Conservation (phyloP, 345 rosid genomes). For the Euphorbia peplus region DNA sequence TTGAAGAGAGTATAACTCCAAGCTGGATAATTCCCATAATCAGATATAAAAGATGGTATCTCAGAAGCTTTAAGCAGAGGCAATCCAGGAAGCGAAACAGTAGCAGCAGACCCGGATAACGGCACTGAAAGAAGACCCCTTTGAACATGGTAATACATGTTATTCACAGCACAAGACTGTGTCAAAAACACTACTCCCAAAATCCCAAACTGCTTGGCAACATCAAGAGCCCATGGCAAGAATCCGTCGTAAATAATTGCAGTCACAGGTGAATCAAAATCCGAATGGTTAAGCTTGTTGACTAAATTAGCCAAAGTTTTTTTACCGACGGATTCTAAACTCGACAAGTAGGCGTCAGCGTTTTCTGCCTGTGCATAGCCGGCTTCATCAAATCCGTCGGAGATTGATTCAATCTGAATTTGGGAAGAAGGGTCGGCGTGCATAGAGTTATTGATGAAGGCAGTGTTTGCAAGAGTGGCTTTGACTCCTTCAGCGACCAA, state of each 20-base stretch:
- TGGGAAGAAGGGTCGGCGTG: background rate
- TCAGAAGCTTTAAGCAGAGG: slow-evolving; percentile 25
- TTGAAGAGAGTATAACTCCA: slow-evolving; percentile 4
- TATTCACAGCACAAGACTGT: slow-evolving; percentile 37
- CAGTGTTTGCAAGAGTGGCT: slow-evolving; percentile 23
- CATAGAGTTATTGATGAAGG: slow-evolving; percentile 20
- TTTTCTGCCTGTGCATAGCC: slow-evolving; percentile 3
- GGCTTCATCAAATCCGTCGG: slow-evolving; percentile 29
- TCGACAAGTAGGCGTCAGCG: slow-evolving; percentile 1
- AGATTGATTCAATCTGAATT: slow-evolving; percentile 17
- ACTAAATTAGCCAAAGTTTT: slow-evolving; percentile 16
- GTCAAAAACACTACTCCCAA: slow-evolving; percentile 27
- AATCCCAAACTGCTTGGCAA: slow-evolving; percentile 30
- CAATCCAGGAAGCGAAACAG: slow-evolving; percentile 29
- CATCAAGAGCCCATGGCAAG: slow-evolving; percentile 35
- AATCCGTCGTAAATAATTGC: slow-evolving; percentile 23
- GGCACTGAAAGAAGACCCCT: slow-evolving; percentile 25
- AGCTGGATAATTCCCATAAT: slow-evolving; percentile 25
- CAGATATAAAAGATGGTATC: slow-evolving; percentile 28
- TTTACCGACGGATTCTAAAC: slow-evolving; percentile 14
- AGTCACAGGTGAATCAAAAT: slow-evolving; percentile 15
- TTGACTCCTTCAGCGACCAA: slow-evolving; percentile 30
- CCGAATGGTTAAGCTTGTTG: slow-evolving; percentile 9
- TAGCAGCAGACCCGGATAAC: background rate
- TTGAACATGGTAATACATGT: slow-evolving; percentile 28